Percentiles rank a stretch among this genome's conserved stretches.
These are phyloP conservation scores for Priceomyces medius DNA, from an alignment of 805 yeast species.

Conservation along the genomic window DNA sequence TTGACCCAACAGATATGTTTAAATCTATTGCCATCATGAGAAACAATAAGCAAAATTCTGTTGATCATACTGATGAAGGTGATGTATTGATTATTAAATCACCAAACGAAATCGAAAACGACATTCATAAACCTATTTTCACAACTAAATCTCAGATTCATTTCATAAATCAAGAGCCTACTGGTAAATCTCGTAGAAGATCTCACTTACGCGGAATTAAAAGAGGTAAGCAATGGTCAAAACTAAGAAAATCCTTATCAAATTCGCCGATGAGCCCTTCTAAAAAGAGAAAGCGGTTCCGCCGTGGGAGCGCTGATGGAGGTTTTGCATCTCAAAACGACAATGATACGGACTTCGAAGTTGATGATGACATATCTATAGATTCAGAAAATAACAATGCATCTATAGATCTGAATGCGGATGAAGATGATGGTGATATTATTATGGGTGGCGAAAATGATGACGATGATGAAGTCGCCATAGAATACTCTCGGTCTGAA, in stretches of 20 bases:
- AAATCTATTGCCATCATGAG: slow-evolving; percentile 82
- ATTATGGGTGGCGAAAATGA: slow-evolving; percentile 10
- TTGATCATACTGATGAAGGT: slow-evolving; percentile 35
- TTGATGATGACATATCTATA: slow-evolving; percentile 10
- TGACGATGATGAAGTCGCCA: slow-evolving; percentile 8
- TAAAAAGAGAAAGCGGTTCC: not conserved
- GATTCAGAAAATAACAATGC: slow-evolving; percentile 5
- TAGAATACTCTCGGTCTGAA: slow-evolving; percentile 3
- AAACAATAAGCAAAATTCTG: slow-evolving; percentile 31
- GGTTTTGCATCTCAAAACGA: slow-evolving; percentile 8
- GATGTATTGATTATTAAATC: slow-evolving; percentile 72
- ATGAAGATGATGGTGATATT: slow-evolving; percentile 9
- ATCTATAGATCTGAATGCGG: slow-evolving; percentile 6
- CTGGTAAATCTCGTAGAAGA: slow-evolving; percentile 15
- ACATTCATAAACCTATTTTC: slow-evolving; percentile 33
- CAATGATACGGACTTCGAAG: slow-evolving; percentile 20
- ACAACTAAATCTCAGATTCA: slow-evolving; percentile 30
- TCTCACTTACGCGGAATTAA: slow-evolving; percentile 7
- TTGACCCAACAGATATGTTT: slow-evolving; percentile 81
- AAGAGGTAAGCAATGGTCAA: slow-evolving; percentile 18
- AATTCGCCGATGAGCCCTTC: slow-evolving; percentile 11
- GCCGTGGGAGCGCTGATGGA: slow-evolving; percentile 16
- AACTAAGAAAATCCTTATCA: slow-evolving; percentile 25
- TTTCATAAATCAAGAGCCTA: slow-evolving; percentile 18
- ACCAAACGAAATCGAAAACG: slow-evolving; percentile 67